A percentile compares a stretch with the other conserved stretches of the same genome.
phyloP scores from a whole-genome alignment of 1,284 basidiomycete species.

The Ustilago sp. region DNA sequence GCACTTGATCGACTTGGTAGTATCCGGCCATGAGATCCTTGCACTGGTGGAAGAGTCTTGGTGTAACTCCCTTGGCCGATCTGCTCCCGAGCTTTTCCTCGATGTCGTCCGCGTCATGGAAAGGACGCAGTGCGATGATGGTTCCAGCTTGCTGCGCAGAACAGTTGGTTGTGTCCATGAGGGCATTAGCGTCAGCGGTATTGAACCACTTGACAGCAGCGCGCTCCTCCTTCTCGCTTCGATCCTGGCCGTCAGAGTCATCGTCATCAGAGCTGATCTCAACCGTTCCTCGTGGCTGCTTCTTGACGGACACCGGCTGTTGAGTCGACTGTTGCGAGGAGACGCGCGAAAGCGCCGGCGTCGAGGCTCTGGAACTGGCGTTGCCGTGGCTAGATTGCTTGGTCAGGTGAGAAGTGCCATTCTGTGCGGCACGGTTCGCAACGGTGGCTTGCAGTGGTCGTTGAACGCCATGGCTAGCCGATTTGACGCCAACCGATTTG shows the following conservation, averaged over 20 bases:
- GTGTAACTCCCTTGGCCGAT: conserved; percentile 91
- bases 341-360: conserved; percentile 23
- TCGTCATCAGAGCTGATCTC: conserved; percentile 59
- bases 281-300: conserved; percentile 15
- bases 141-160: conserved; percentile 82
- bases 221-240: conserved; percentile 52
- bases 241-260: conserved; percentile 53
- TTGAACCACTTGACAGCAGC: conserved; percentile 82
- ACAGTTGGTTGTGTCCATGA: conserved; percentile 92
- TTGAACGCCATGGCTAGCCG: conserved; percentile 15
- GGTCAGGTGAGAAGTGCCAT: conserved; percentile 11
- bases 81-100: conserved; percentile 75
- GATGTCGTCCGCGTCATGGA: conserved; percentile 78
- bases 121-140: conserved; percentile 86
- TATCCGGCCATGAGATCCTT: conserved; percentile 87
- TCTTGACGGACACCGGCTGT: conserved; percentile 12
- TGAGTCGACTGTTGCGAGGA: conserved; percentile 10
- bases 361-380: conserved; percentile 25
- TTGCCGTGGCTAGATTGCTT: conserved; percentile 20
- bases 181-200: conserved; percentile 76
- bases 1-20: conserved; percentile 86
- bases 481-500: conserved; percentile 40
- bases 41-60: conserved; percentile 90
- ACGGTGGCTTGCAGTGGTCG: conserved; percentile 11
- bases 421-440: conserved; percentile 8